Percentiles rank a stretch among this genome's conserved stretches.
Conservation (phyloP, 2,329 filamentous ascomycete species). For the Penicillium thymicola region DNA sequence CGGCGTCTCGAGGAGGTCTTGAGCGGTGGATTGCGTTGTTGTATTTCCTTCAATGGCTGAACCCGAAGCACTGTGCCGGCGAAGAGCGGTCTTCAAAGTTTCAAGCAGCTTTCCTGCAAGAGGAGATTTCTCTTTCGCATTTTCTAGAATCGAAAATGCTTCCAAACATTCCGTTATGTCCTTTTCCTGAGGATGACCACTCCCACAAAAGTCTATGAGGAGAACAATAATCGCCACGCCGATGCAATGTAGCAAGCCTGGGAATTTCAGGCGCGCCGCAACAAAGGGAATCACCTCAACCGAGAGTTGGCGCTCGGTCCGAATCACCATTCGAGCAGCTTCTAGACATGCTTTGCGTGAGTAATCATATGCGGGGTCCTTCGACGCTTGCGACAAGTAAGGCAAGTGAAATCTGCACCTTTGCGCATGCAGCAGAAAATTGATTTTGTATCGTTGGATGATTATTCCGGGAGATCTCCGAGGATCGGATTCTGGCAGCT, state of each 20-base stretch:
- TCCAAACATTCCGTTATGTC: constrained; percentile 31
- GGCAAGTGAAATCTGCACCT: constrained; percentile 40
- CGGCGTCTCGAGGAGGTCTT: not conserved
- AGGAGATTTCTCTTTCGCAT: constrained; percentile 28
- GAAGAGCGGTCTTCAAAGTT: constrained; percentile 31
- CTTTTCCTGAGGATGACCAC: constrained; percentile 19
- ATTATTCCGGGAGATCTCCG: constrained; percentile 18
- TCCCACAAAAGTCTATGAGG: no score
- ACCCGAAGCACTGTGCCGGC: constrained; percentile 17
- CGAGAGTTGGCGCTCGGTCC: constrained; percentile 22
- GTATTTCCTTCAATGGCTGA: not conserved
- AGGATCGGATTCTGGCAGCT: constrained; percentile 7
- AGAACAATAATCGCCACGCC: no score
- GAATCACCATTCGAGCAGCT: constrained; percentile 33
- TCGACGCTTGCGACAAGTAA: constrained; percentile 31
- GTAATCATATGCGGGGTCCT: constrained; percentile 29
- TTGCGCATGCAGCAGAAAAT: constrained; percentile 35
- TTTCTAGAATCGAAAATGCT: constrained; percentile 35
- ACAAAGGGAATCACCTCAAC: constrained; percentile 20
- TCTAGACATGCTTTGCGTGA: constrained; percentile 38
- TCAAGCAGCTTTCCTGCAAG: constrained; percentile 31
- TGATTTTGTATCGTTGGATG: constrained; percentile 35
- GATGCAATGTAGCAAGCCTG: constrained; percentile 28
- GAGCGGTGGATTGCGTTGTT: not conserved
- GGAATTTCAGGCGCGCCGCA: constrained; percentile 24